These are phyloP conservation scores for Saccharomycopsis fermentans DNA, from an alignment of 805 yeast species.

Conservation along the genomic window DNA sequence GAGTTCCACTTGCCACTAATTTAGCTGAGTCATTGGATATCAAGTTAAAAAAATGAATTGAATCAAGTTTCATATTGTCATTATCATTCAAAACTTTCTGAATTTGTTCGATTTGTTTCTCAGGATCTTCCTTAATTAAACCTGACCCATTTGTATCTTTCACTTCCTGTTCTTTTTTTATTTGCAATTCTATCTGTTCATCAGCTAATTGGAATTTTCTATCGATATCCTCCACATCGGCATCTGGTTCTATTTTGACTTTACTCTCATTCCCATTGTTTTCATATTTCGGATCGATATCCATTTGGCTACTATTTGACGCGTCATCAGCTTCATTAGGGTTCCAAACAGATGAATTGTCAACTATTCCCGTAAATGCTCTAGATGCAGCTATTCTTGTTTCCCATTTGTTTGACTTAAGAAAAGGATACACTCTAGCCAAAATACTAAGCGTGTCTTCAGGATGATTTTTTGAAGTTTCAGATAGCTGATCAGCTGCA, in stretches of 20 bases:
- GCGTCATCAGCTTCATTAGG: slow-evolving; percentile 33
- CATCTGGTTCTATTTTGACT: not conserved
- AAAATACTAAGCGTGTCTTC: slow-evolving; percentile 78
- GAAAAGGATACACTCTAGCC: slow-evolving; percentile 84
- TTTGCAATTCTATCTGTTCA: slow-evolving; percentile 11
- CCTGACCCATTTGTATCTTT: slow-evolving; percentile 22
- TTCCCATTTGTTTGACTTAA: slow-evolving; percentile 84
- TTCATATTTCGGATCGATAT: not conserved
- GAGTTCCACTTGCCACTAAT: slow-evolving; percentile 56
- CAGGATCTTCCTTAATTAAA: slow-evolving; percentile 20
- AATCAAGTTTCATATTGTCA: slow-evolving; percentile 23
- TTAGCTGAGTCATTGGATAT: slow-evolving; percentile 31
- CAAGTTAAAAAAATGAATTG: slow-evolving; percentile 28
- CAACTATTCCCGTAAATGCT: slow-evolving; percentile 89
- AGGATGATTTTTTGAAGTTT: slow-evolving; percentile 87
- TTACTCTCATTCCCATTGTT: not conserved
- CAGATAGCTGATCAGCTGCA: slow-evolving; percentile 95
- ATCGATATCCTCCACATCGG: not conserved
- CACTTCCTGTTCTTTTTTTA: slow-evolving; percentile 19
- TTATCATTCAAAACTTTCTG: slow-evolving; percentile 15
- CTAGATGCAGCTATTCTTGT: slow-evolving; percentile 90
- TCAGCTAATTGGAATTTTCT: slow-evolving; percentile 12
- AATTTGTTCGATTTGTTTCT: slow-evolving; percentile 7
- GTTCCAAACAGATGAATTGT: slow-evolving; percentile 72
- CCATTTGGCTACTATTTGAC: slow-evolving; percentile 6